A percentile compares a stretch with the other conserved stretches of the same genome.
Evolutionary conservation across 345 rosid species (phyloP).

Genomic region (Populus pruinosa): DNA sequence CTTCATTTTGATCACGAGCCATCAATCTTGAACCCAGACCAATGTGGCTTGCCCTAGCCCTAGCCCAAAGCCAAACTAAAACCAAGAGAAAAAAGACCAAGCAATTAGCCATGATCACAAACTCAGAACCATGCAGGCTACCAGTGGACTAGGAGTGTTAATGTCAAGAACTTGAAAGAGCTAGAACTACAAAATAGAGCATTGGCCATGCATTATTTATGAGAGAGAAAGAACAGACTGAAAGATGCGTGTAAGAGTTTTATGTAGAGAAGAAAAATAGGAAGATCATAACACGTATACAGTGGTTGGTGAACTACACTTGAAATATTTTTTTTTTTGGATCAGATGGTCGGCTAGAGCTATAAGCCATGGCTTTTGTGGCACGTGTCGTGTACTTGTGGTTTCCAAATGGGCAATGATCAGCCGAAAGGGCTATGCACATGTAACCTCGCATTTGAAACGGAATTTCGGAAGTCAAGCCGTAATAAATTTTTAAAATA

Average conservation of each 20-base stretch:
- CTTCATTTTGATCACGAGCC: conserved; percentile 39
- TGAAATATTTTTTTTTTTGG: conserved; percentile 31
- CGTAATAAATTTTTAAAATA: no score
- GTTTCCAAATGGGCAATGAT: background rate
- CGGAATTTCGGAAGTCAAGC: background rate
- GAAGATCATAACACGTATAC: conserved; percentile 33
- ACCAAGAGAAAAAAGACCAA: conserved; percentile 17
- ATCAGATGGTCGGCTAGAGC: conserved; percentile 40
- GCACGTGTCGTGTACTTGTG: background rate
- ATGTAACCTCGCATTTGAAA: background rate
- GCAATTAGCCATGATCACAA: background rate
- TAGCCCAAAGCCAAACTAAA: conserved; percentile 5
- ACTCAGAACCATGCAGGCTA: background rate
- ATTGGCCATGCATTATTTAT: background rate
- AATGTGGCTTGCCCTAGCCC: conserved; percentile 40
- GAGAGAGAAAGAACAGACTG: background rate
- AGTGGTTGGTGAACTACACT: conserved; percentile 68
- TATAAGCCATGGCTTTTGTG: background rate
- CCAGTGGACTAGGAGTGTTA: background rate
- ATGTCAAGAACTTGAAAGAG: background rate
- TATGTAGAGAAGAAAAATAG: conserved; percentile 3
- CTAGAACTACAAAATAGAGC: conserved; percentile 8
- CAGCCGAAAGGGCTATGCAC: background rate
- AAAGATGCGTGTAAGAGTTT: conserved; percentile 2
- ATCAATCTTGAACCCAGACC: conserved; percentile 57